phyloP scores from a whole-genome alignment of 768 basidiomycete species.

The Arthromyces matolae region DNA sequence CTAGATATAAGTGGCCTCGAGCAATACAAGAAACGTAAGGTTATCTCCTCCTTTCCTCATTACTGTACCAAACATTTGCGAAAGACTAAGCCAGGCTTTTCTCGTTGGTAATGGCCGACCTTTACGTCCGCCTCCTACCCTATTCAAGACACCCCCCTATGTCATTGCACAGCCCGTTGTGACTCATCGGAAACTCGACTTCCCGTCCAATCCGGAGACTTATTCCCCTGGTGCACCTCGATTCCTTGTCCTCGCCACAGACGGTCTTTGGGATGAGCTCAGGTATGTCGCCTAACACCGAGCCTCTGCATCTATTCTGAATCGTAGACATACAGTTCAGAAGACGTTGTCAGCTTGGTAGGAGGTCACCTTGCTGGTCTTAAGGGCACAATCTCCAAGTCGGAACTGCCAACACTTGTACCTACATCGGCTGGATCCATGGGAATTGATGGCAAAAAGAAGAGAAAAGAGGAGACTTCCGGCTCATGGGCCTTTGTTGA shows the following conservation, averaged over 20 bases:
- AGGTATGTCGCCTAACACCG: constrained; percentile 33
- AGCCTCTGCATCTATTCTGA: background rate
- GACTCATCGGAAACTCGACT: constrained; percentile 66
- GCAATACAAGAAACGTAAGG: constrained; percentile 69
- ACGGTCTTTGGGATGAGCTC: constrained; percentile 74
- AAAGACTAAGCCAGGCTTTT: constrained; percentile 58
- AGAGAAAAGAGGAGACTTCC: constrained; percentile 30
- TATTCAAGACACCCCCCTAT: constrained; percentile 88
- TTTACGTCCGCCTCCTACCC: constrained; percentile 55
- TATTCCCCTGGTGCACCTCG: constrained; percentile 36
- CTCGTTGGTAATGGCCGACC: constrained; percentile 57
- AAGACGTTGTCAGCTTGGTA: constrained; percentile 85
- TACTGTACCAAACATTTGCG: constrained; percentile 1
- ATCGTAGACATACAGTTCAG: constrained; percentile 45
- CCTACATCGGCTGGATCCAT: constrained; percentile 50
- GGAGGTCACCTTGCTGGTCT: constrained; percentile 76
- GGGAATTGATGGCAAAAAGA: constrained; percentile 64
- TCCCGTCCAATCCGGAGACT: constrained; percentile 34
- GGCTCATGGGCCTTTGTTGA: constrained; percentile 79
- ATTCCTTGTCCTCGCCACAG: constrained; percentile 89
- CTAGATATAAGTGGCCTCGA: constrained; percentile 83
- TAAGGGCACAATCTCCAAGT: constrained; percentile 59
- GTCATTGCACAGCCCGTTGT: constrained; percentile 83
- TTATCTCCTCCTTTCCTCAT: constrained; percentile 1
- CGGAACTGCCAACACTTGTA: constrained; percentile 50